These are phyloP conservation scores for Venturiaceae sp. DNA, from an alignment of 2,329 filamentous ascomycete species.

Conservation along the genomic window DNA sequence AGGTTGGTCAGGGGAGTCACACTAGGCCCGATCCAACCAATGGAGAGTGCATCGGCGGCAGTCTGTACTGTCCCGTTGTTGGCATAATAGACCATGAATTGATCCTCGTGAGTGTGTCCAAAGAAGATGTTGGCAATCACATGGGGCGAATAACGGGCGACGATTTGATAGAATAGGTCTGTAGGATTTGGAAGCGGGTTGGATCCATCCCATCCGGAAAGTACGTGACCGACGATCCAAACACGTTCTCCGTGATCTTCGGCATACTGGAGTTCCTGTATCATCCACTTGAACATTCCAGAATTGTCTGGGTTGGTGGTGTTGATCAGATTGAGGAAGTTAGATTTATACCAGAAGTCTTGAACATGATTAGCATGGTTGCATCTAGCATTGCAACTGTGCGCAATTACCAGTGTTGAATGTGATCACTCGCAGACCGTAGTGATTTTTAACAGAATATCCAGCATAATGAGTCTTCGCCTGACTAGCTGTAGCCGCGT, in stretches of 20 bases:
- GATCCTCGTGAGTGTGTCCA: constrained; percentile 46
- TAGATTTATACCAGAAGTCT: constrained; percentile 38
- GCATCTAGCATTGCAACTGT: background rate
- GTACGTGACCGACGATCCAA: constrained; percentile 46
- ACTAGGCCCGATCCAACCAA: constrained; percentile 37
- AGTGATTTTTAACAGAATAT: constrained; percentile 44
- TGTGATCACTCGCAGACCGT: constrained; percentile 42
- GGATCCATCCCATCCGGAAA: constrained; percentile 45
- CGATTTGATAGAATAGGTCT: constrained; percentile 45
- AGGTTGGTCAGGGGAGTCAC: constrained; percentile 45
- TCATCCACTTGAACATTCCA: constrained; percentile 39
- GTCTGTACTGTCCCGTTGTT: constrained; percentile 38
- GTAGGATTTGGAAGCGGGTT: constrained; percentile 45
- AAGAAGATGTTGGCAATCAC: constrained; percentile 47
- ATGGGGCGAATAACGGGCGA: constrained; percentile 45
- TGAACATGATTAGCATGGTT: background rate
- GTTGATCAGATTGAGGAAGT: constrained; percentile 43
- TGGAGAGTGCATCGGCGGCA: constrained; percentile 32
- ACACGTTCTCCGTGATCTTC: constrained; percentile 43
- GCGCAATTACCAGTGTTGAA: constrained; percentile 34
- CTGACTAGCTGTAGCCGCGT: constrained; percentile 31
- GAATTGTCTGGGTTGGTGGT: constrained; percentile 40
- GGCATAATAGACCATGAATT: constrained; percentile 44
- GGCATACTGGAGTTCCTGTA: constrained; percentile 41
- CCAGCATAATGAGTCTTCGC: constrained; percentile 45